phyloP scores from a whole-genome alignment of 2,329 filamentous ascomycete genomes.

The Fusarium transvaalense region DNA sequence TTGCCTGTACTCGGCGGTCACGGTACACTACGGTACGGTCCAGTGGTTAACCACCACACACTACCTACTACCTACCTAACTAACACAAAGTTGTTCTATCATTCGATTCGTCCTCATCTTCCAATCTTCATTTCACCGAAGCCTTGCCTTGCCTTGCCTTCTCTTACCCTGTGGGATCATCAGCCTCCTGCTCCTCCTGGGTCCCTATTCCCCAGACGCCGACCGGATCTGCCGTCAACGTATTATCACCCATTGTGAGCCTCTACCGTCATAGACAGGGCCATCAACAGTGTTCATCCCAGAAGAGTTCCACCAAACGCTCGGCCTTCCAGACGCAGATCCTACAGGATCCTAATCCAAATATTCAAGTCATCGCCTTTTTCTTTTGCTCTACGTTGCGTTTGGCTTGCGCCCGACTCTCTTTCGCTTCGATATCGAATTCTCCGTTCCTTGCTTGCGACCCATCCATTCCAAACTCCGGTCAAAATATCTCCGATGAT shows the following conservation, averaged over 20 bases:
- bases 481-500: conserved; percentile 50
- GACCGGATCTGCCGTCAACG: conserved; percentile 15
- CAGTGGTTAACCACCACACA: conserved; percentile 32
- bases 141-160: neutral
- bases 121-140: conserved; percentile 12
- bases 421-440: conserved; percentile 9
- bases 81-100: conserved; percentile 23
- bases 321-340: conserved; percentile 37
- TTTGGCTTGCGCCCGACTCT: conserved; percentile 26
- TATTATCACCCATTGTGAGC: conserved; percentile 26
- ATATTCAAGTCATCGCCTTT: conserved; percentile 8
- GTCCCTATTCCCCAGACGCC: conserved; percentile 17
- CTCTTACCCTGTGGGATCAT: conserved; percentile 18
- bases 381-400: neutral
- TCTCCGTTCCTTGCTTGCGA: conserved; percentile 6
- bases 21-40: conserved; percentile 17
- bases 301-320: conserved; percentile 29
- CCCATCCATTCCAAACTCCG: conserved; percentile 22
- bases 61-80: no score
- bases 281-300: conserved; percentile 23
- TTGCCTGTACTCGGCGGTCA: conserved; percentile 26
- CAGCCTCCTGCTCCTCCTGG: neutral
- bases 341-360: conserved; percentile 24
- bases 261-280: conserved; percentile 34
- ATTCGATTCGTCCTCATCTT: conserved; percentile 16